These are phyloP conservation scores for Entrophospora sp. DNA, from an alignment of 192 early-diverging fungal species.

Conservation along the genomic window DNA sequence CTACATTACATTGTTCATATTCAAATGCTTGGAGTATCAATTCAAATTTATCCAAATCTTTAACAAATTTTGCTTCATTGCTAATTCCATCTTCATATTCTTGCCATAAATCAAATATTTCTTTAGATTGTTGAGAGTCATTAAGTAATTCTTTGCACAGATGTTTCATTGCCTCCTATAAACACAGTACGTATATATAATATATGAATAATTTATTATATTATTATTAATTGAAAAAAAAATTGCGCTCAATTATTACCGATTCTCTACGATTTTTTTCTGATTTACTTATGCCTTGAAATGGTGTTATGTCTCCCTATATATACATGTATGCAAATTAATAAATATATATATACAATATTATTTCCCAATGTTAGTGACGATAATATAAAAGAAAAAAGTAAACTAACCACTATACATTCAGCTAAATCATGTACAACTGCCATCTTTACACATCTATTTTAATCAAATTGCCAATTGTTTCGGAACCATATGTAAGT, in stretches of 20 bases:
- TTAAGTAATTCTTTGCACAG: conserved; percentile 50
- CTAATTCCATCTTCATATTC: conserved; percentile 78
- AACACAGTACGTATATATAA: background rate
- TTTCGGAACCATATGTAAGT: too few relatives aligned
- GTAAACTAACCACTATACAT: conserved; percentile 51
- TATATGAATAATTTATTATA: background rate
- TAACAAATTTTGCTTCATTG: conserved; percentile 70
- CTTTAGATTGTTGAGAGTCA: conserved; percentile 45
- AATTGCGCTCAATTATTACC: conserved; percentile 26
- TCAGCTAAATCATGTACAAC: conserved; percentile 93
- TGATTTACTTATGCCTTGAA: conserved; percentile 64
- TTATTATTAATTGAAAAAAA: background rate
- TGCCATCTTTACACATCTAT: conserved; percentile 79
- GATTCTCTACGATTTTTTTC: conserved; percentile 66
- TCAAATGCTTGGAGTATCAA: conserved; percentile 89
- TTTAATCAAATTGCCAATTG: background rate
- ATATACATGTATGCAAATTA: too few relatives aligned
- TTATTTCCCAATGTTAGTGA: too few relatives aligned
- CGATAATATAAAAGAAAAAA: conserved; percentile 1
- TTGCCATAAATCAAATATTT: conserved; percentile 70
- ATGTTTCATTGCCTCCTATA: conserved; percentile 52
- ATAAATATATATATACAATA: too few relatives aligned
- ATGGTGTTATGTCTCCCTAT: conserved; percentile 86
- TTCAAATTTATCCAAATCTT: conserved; percentile 96
- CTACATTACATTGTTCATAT: conserved; percentile 68